Percentiles rank a stretch among this genome's conserved stretches.
These are phyloP conservation scores for Chrysosphaeria jannelii DNA, from an alignment of 2,329 filamentous ascomycete genomes.

Conservation along the genomic window DNA sequence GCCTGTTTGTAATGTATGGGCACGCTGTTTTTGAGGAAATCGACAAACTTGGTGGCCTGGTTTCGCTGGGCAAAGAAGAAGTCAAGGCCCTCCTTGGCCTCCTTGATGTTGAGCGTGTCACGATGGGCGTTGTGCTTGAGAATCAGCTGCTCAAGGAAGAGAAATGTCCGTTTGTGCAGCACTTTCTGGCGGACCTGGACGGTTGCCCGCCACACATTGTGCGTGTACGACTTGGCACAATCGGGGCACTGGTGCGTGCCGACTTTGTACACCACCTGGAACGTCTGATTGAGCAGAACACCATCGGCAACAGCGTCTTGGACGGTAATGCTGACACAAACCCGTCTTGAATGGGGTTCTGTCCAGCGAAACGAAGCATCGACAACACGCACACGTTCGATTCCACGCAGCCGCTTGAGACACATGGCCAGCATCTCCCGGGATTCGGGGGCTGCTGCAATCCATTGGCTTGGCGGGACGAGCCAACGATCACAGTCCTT, in stretches of 20 bases:
- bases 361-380: slow-evolving; percentile 97
- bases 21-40: slow-evolving; percentile 48
- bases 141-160: slow-evolving; percentile 69
- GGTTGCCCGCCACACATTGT: slow-evolving; percentile 51
- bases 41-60: slow-evolving; percentile 51
- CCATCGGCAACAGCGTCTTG: slow-evolving; percentile 37
- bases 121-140: slow-evolving; percentile 66
- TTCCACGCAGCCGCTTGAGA: slow-evolving; percentile 56
- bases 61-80: slow-evolving; percentile 83
- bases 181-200: slow-evolving; percentile 96
- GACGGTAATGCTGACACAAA: slow-evolving; percentile 88
- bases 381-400: slow-evolving; percentile 77
- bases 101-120: slow-evolving; percentile 94
- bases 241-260: slow-evolving; percentile 85
- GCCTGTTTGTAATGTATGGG: slow-evolving; percentile 28
- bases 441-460: slow-evolving; percentile 60
- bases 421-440: slow-evolving; percentile 81
- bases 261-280: slow-evolving; percentile 81
- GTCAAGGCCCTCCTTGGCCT: slow-evolving; percentile 82
- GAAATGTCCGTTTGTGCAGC: slow-evolving; percentile 44
- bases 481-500: slow-evolving; percentile 87
- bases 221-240: slow-evolving; percentile 77
- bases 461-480: slow-evolving; percentile 60
- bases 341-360: slow-evolving; percentile 73
- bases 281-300: slow-evolving; percentile 59